Base-by-base conservation (phyloP, 108 stramenopile genomes). In the Cylindrotheca closterium region DNA sequence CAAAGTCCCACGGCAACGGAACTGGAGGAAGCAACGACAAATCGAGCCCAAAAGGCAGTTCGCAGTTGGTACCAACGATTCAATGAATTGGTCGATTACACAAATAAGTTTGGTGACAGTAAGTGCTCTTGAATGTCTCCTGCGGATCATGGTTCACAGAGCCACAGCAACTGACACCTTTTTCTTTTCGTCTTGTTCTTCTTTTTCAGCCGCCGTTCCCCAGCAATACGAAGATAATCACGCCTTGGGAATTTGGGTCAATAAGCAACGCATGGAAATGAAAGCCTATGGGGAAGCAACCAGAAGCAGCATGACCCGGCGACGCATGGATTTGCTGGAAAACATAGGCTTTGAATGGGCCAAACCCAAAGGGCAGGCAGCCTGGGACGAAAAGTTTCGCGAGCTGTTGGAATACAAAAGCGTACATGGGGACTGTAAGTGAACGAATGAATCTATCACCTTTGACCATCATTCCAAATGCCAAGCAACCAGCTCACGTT, bases 241-340 rank as follows among this genome's bases (percentile, higher is more conserved):
- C 29, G 68, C 55, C 37, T 67, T 82, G 26, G 81, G 81, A 22
- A 70, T 82, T 58, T 80, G 80, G 81, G 82, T 83, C 17, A 75
- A 82, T 46, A 71, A 86, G 74, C 79, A 81, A 54, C 77, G 87
- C 3, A 88, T 84, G 87, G 82, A 88, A 53, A 62, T 62, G 51
- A 81, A 80, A 55, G 63, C 73, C 29, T 61, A 60, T n/a, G 55
- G 60, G 45, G 65, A 71, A 7, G 78, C 68, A 23, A 47, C 66
- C 31, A 70, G 49, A 57, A 74, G 84, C 5, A 67, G 67, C 60
- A 64, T 84, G 69, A 89, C 71, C 2, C 65, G 61, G 5, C 21
- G 52, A 2, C 65, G 71, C 52, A 53, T 75, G 19, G 63, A 60
- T 30, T 33, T 46, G 37, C 52, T 89, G 51, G 62, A 84, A 50